These are phyloP conservation scores for Piromyces finnis DNA, from an alignment of 192 early-diverging fungal species.

Conservation along the genomic window DNA sequence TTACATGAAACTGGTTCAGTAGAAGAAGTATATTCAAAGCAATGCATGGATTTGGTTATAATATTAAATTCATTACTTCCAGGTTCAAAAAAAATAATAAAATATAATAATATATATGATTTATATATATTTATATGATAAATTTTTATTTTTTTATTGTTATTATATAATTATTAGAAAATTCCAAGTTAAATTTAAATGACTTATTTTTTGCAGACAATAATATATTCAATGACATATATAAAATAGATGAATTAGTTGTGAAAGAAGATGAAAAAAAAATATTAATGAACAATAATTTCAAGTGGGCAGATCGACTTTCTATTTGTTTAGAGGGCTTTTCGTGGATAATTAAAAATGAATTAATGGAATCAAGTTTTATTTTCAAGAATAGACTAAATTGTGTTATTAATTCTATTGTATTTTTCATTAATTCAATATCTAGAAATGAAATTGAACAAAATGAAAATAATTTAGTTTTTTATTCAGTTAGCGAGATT, in stretches of 20 bases:
- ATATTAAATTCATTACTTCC: slow-evolving; percentile 22
- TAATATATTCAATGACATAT: neutral
- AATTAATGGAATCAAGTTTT: neutral
- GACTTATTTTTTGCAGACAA: neutral
- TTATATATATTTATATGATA: too few species aligned
- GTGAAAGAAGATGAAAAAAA: neutral
- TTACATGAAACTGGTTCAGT: slow-evolving; percentile 26
- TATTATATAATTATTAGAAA: neutral
- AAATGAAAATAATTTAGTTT: neutral
- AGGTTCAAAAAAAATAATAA: slow-evolving; percentile 11
- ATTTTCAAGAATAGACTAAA: neutral
- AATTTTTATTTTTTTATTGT: too few species aligned
- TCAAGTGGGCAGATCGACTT: neutral
- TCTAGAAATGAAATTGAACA: neutral
- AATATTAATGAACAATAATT: neutral
- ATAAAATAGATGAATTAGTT: neutral
- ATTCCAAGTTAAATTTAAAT: neutral
- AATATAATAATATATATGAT: neutral
- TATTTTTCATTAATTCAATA: neutral
- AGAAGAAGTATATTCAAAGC: slow-evolving; percentile 38
- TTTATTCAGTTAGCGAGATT: neutral
- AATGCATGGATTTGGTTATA: slow-evolving; percentile 40
- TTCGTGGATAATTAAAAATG: neutral
- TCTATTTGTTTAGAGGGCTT: neutral
- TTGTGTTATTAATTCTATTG: neutral